Evolutionary conservation across 2,329 filamentous ascomycete genomes (phyloP), one percentile per base, ranked within the genome.

Genomic region (Epichloe elymi): DNA sequence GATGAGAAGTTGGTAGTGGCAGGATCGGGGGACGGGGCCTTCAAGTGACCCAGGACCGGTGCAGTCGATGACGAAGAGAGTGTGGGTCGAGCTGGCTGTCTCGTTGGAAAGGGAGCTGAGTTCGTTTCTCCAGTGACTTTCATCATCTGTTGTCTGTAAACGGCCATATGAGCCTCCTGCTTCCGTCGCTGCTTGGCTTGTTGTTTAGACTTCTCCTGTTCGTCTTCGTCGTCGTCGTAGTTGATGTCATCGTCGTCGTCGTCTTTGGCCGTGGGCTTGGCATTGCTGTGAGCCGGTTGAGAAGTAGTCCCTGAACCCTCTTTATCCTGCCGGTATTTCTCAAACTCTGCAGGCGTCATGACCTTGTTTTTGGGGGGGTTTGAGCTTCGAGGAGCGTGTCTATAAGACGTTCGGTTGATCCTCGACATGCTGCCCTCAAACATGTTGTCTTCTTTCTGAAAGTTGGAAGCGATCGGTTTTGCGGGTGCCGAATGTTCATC

Each of bases 101-200:
- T 51, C 12, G 37, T 15, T 12, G 54, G 48, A 8, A 54, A 23
- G 5, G 57, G 40, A 7, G 55, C 46, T 5, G 55, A 46, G 4
- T 74, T 65, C 20, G 80, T 70, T 58, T 91, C 87, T 46, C 89
- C 89, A 1, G 88, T 94, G 33, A 93, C 85, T 68, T 95, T 95
- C 86, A 91, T 95, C 89, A 95, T 95, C 67, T 93, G 86, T 65
- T 95, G 89, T 52, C 89, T 80, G 65, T 95, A 95, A 2, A 95
- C 84, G 1, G 88, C 78, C 73, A 95, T 83, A 64, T 93, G 88
- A 12, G 89, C 89, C 66, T 95, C 88, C 64, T 95, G 89, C 72
- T 90, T 93, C 60, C 82, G 80, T 56, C 89, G 76, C 64, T 93
- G 87, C 63, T 83, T 86, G 17, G 84, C 80, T 45, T 85, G 75